phyloP scores from a whole-genome alignment of 176 grass and related monocot genomes.

The bread wheat (Triticum aestivum) region IWGSC_CS_RefSeq_v2.1 NC_057797.1:784914178-784914677 shows the following conservation, averaged over 20 bases:
- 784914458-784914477: slow-evolving; percentile 76
- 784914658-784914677: slow-evolving; percentile 78
- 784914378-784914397: slow-evolving; percentile 56
- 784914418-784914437: slow-evolving; percentile 73
- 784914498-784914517: slow-evolving; percentile 88
- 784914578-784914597: slow-evolving; percentile 42
- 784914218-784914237: slow-evolving; percentile 97
- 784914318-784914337: slow-evolving; percentile 70
- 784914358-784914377: slow-evolving; percentile 60
- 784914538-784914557: slow-evolving; percentile 56
- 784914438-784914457: slow-evolving; percentile 77
- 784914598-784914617: slow-evolving; percentile 57
- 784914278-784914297: slow-evolving; percentile 53
- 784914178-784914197: slow-evolving; percentile 45
- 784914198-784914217: not conserved
- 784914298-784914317: slow-evolving; percentile 20
- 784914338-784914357: slow-evolving; percentile 58
- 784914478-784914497: slow-evolving; percentile 40
- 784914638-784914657: slow-evolving; percentile 81
- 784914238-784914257: slow-evolving; percentile 81
- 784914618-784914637: slow-evolving; percentile 90
- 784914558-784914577: slow-evolving; percentile 62
- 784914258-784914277: slow-evolving; percentile 59
- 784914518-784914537: slow-evolving; percentile 50
- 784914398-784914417: slow-evolving; percentile 41